Percentiles rank a stretch among this genome's conserved stretches.
Conservation (phyloP, 2,329 filamentous ascomycete species). For the Domatiomyces globalis region DNA sequence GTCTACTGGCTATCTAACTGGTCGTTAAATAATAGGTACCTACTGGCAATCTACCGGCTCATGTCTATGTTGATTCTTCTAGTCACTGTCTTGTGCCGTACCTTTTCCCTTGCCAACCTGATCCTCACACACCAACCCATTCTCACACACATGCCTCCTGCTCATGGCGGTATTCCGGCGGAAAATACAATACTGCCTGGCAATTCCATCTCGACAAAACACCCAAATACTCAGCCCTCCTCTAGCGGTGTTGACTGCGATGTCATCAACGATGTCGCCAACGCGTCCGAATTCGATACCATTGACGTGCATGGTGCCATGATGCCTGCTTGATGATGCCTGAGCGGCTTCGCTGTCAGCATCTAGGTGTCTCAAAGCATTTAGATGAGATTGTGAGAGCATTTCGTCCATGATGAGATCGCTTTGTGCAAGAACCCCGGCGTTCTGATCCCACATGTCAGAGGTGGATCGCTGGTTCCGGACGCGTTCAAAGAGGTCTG, state of each 20-base stretch:
- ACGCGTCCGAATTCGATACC: conserved; percentile 8
- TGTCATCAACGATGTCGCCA: conserved; percentile 10
- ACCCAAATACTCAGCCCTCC: conserved; percentile 16
- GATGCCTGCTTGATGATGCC: background rate
- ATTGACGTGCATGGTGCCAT: conserved; percentile 5
- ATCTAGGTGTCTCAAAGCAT: background rate
- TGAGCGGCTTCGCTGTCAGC: background rate
- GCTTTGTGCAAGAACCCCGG: conserved; percentile 14
- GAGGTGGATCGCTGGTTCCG: conserved; percentile 3
- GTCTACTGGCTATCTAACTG: no score
- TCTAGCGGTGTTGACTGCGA: conserved; percentile 11
- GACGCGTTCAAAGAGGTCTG: conserved; percentile 36
- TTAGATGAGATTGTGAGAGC: conserved; percentile 5
- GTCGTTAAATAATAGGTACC: background rate
- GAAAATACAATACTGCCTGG: conserved; percentile 10
- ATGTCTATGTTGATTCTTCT: background rate
- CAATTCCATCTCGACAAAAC: conserved; percentile 10
- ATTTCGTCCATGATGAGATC: conserved; percentile 14
- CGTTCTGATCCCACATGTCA: conserved; percentile 14
- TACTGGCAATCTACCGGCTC: background rate
- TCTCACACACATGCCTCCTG: conserved; percentile 6
- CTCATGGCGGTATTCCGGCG: background rate
- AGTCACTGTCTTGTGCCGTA: background rate
- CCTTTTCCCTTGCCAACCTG: conserved; percentile 1
- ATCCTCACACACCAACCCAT: conserved; percentile 10